A percentile compares a stretch with the other conserved stretches of the same genome.
These are phyloP conservation scores for Candida tallmaniae DNA, from an alignment of 805 yeast genomes.

Conservation along the genomic window DNA sequence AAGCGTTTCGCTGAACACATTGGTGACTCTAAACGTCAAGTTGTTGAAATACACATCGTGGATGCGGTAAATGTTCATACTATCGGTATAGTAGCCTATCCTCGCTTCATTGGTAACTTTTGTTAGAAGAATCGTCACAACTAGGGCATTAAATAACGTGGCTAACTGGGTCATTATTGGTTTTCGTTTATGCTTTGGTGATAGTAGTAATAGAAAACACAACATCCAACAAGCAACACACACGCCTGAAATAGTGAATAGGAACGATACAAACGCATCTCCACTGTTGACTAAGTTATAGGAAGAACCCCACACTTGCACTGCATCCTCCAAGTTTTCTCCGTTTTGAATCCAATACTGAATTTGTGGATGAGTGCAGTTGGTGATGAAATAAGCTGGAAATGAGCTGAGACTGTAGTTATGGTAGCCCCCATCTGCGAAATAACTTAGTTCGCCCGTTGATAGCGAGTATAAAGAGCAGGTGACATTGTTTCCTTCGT, in stretches of 20 bases:
- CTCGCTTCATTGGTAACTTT: conserved; percentile 43
- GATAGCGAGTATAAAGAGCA: conserved; percentile 38
- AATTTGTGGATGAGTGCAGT: conserved; percentile 28
- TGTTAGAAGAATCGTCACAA: conserved; percentile 48
- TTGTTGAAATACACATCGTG: conserved; percentile 34
- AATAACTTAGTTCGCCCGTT: conserved; percentile 24
- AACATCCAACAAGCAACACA: conserved; percentile 71
- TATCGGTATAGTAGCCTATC: conserved; percentile 47
- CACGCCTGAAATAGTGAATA: conserved; percentile 51
- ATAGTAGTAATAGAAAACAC: conserved; percentile 49
- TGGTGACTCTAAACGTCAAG: conserved; percentile 32
- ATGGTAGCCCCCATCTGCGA: conserved; percentile 11
- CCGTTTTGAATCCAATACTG: conserved; percentile 4
- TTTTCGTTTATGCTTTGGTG: conserved; percentile 46
- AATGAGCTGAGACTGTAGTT: conserved; percentile 6
- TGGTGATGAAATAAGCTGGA: conserved; percentile 46
- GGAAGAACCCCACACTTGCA: background rate
- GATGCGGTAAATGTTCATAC: conserved; percentile 47
- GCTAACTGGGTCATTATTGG: conserved; percentile 56
- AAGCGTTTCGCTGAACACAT: conserved; percentile 39
- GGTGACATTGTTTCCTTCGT: conserved; percentile 19
- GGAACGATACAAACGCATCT: conserved; percentile 40
- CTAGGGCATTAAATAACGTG: conserved; percentile 51
- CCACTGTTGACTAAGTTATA: conserved; percentile 28
- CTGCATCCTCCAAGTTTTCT: background rate